phyloP scores from a whole-genome alignment of 106 monocot genomes.

The Dendrobium chrysotoxum region DNA sequence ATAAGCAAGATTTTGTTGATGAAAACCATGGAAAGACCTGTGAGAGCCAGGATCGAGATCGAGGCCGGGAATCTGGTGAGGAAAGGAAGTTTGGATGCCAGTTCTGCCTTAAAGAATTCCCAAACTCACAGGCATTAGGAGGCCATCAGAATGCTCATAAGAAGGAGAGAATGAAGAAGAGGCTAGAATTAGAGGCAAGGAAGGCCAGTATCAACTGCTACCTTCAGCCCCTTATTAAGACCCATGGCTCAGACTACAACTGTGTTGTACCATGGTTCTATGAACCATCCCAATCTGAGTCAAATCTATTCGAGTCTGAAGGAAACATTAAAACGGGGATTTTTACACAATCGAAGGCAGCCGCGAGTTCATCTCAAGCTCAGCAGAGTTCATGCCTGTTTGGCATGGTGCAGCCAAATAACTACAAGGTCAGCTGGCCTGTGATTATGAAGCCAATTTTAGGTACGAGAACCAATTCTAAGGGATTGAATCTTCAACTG shows the following conservation, averaged over 20 bases:
- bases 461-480: background rate
- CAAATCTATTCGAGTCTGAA: background rate
- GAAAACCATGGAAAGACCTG: background rate
- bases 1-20: background rate
- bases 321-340: background rate
- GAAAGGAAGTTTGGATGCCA: constrained; percentile 46
- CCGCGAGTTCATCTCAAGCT: background rate
- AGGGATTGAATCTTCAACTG: constrained; percentile 5
- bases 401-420: constrained; percentile 7
- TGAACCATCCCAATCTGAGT: too few species aligned
- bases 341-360: background rate
- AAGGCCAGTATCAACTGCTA: constrained; percentile 30
- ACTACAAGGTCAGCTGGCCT: background rate
- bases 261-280: background rate
- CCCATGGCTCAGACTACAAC: constrained; percentile 11
- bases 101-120: constrained; percentile 63
- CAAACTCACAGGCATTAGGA: constrained; percentile 67
- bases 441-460: constrained; percentile 1
- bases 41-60: background rate
- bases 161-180: constrained; percentile 72
- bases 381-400: background rate
- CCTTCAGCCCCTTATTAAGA: constrained; percentile 42
- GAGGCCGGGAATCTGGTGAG: background rate
- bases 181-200: constrained; percentile 44
- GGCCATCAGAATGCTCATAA: constrained; percentile 89